phyloP scores from a whole-genome alignment of 1,284 basidiomycete genomes.

The Limonomyces culmigenus region DNA sequence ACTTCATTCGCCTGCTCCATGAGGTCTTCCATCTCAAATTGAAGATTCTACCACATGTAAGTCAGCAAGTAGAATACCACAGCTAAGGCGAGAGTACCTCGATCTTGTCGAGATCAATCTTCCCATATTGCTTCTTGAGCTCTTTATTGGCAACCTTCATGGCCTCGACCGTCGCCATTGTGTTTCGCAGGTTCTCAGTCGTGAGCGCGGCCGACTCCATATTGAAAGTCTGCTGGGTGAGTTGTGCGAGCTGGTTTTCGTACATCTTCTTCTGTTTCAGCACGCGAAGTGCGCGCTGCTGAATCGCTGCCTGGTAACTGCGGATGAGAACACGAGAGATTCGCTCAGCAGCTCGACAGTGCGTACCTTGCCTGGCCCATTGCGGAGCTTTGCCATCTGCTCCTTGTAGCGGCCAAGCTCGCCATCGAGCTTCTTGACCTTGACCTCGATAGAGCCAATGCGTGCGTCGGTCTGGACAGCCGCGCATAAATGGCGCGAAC shows the following conservation, averaged over 20 bases:
- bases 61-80: background rate
- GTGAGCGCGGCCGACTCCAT: conserved; percentile 96
- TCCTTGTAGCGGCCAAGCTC: conserved; percentile 89
- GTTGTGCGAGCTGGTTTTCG: conserved; percentile 80
- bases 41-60: conserved; percentile 47
- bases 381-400: conserved; percentile 88
- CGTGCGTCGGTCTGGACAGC: conserved; percentile 67
- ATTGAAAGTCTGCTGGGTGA: conserved; percentile 94
- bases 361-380: conserved; percentile 87
- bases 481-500: conserved; percentile 4
- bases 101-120: conserved; percentile 96
- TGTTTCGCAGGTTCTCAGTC: conserved; percentile 95
- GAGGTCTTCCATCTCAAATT: conserved; percentile 97
- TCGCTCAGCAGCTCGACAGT: no score
- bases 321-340: conserved; percentile 1
- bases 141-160: conserved; percentile 98
- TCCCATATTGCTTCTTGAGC: conserved; percentile 93
- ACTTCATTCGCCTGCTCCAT: conserved; percentile 97
- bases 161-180: conserved; percentile 99
- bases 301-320: conserved; percentile 63
- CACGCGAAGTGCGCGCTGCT: conserved; percentile 87
- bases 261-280: conserved; percentile 96
- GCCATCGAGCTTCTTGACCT: conserved; percentile 91
- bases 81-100: conserved; percentile 44
- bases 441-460: conserved; percentile 86